Conservation (phyloP, 1,284 basidiomycete species). For the Melampsora abietis-canadensis region DNA sequence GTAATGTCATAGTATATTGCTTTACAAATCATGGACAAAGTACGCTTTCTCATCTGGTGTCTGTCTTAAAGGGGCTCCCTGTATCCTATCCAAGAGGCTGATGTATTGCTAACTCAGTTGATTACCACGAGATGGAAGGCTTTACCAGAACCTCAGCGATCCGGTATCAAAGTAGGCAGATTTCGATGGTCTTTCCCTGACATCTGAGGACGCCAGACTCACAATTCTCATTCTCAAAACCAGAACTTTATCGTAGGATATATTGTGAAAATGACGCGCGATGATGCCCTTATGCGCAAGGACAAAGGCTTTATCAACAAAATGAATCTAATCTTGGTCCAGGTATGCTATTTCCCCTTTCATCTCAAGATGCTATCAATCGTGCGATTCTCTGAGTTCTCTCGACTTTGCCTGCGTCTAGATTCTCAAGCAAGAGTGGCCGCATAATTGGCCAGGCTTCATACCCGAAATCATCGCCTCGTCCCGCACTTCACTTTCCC, state of each 20-base stretch:
- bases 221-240: conserved; percentile 62
- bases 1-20: conserved; percentile 60
- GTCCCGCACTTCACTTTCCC: conserved; percentile 88
- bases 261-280: conserved; percentile 86
- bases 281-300: conserved; percentile 77
- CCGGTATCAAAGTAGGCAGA: conserved; percentile 52
- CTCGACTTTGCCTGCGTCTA: not conserved
- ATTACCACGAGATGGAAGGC: conserved; percentile 94
- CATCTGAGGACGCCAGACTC: not conserved
- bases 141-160: conserved; percentile 85
- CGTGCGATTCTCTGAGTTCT: not conserved
- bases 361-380: not conserved
- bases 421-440: conserved; percentile 99
- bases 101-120: conserved; percentile 57
- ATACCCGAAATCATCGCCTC: conserved; percentile 97
- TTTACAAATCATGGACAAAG: conserved; percentile 81
- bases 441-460: conserved; percentile 97
- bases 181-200: not conserved
- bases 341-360: conserved; percentile 52
- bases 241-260: conserved; percentile 94
- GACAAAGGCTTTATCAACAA: conserved; percentile 97
- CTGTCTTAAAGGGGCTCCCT: not conserved
- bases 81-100: not conserved
- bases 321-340: conserved; percentile 91
- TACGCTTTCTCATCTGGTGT: not conserved